Conservation (phyloP, 257 asterid species). For the Mitragyna speciosa region DNA sequence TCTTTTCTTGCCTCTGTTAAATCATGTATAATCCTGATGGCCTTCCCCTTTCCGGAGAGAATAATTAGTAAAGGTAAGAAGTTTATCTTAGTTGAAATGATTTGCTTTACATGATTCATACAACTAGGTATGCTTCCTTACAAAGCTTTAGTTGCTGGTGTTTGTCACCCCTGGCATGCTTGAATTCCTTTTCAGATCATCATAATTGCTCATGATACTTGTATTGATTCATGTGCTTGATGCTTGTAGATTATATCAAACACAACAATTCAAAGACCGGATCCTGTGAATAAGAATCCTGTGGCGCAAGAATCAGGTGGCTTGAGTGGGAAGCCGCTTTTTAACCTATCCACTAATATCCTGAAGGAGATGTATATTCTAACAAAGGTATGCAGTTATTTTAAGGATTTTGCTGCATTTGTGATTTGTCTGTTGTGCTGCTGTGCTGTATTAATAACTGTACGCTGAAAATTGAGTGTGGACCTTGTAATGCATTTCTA, state of each 20-base stretch:
- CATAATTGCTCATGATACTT: not conserved
- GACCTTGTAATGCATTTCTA: not conserved
- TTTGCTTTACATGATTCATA: not conserved
- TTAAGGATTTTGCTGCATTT: not conserved
- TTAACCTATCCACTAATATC: constrained; percentile 57
- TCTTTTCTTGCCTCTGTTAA: not conserved
- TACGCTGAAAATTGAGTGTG: not conserved
- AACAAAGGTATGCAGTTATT: constrained; percentile 66
- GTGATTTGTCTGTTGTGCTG: constrained; percentile 1
- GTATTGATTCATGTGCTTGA: not conserved
- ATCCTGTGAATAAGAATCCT: constrained; percentile 53
- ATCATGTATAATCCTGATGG: not conserved
- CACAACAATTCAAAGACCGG: constrained; percentile 89
- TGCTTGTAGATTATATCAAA: constrained; percentile 79
- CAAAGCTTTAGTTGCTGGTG: not conserved
- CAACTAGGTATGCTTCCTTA: not conserved
- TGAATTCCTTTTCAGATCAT: no score
- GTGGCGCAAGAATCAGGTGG: constrained; percentile 85
- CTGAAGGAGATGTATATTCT: constrained; percentile 87
- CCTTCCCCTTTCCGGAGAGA: not conserved
- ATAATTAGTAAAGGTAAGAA: no score
- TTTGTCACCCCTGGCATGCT: no score
- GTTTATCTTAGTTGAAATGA: no score
- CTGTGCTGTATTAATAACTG: not conserved
- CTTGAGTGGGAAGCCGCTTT: constrained; percentile 92